phyloP scores from a whole-genome alignment of 2,329 filamentous ascomycete species.

The Conoideocrella luteorostrata region DNA sequence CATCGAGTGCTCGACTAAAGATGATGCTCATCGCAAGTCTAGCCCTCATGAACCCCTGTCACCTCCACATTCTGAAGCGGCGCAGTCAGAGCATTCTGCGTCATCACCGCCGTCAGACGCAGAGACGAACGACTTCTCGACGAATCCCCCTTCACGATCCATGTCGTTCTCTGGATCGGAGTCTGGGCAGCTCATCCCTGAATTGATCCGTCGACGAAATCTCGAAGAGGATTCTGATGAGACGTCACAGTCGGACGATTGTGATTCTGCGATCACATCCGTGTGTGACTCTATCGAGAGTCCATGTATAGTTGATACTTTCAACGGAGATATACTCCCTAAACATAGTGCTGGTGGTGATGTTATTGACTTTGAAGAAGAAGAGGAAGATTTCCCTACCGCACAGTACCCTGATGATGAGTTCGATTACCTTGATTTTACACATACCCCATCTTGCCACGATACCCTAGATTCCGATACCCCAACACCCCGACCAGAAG shows the following conservation, averaged over 20 bases:
- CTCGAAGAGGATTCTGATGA: constrained; percentile 37
- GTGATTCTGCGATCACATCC: constrained; percentile 37
- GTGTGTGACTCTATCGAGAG: constrained; percentile 40
- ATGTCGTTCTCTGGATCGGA: constrained; percentile 49
- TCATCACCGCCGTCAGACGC: constrained; percentile 28
- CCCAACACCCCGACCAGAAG: constrained; percentile 35
- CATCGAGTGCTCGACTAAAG: constrained; percentile 20
- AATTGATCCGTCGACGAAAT: constrained; percentile 20
- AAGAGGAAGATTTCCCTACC: constrained; percentile 31
- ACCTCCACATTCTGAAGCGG: constrained; percentile 45
- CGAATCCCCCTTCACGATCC: constrained; percentile 38
- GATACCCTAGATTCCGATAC: constrained; percentile 37
- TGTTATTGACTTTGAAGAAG: constrained; percentile 25
- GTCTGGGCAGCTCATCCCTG: constrained; percentile 31
- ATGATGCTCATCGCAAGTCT: constrained; percentile 14
- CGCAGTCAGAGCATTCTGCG: constrained; percentile 37
- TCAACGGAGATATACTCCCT: constrained; percentile 22
- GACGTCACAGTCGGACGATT: constrained; percentile 38
- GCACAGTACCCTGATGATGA: constrained; percentile 34
- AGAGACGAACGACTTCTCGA: constrained; percentile 25
- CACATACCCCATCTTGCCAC: constrained; percentile 16
- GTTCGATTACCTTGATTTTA: constrained; percentile 21
- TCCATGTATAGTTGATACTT: constrained; percentile 25
- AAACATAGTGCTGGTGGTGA: constrained; percentile 23
- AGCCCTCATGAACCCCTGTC: constrained; percentile 22